Evolutionary conservation across 2,329 filamentous ascomycete species (phyloP).

Genomic region (Phialocephala subalpina): DNA sequence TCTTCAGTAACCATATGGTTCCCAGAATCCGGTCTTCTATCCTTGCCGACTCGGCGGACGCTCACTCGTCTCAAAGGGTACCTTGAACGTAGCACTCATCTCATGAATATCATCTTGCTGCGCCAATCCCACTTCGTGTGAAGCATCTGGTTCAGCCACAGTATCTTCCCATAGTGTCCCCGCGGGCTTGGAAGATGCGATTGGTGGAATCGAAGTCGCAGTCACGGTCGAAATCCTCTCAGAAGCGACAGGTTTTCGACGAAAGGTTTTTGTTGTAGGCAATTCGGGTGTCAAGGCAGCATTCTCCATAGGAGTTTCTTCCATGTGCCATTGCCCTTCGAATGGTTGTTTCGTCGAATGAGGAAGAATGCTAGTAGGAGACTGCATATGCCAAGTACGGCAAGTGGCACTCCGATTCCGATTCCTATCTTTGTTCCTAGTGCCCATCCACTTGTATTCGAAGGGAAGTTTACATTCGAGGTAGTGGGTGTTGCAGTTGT

Average conservation of each 20-base stretch:
- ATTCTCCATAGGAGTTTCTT: not conserved
- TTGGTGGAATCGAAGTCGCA: not conserved
- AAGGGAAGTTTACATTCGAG: not conserved
- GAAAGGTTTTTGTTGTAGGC: not conserved
- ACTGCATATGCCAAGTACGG: too few relatives aligned
- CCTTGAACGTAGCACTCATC: conserved; percentile 12
- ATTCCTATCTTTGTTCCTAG: too few relatives aligned
- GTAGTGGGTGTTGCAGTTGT: not conserved
- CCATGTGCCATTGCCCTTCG: not conserved
- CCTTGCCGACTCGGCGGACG: too few relatives aligned
- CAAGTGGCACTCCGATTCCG: too few relatives aligned
- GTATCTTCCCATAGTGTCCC: conserved; percentile 1
- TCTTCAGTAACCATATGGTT: too few relatives aligned
- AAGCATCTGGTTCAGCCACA: not conserved
- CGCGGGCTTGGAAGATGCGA: not conserved
- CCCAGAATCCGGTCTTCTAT: too few relatives aligned
- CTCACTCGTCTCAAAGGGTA: not conserved
- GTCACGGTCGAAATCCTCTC: not conserved
- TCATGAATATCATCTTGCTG: conserved; percentile 6
- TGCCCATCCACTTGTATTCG: too few relatives aligned
- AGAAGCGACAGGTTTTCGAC: not conserved
- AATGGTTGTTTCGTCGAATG: not conserved
- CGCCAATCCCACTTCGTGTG: not conserved
- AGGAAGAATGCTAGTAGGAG: too few relatives aligned
- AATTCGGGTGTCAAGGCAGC: not conserved